A percentile compares a stretch with the other conserved stretches of the same genome.
Conservation (phyloP, 495 filamentous ascomycete genomes). For the Penicillium coprophilum region DNA sequence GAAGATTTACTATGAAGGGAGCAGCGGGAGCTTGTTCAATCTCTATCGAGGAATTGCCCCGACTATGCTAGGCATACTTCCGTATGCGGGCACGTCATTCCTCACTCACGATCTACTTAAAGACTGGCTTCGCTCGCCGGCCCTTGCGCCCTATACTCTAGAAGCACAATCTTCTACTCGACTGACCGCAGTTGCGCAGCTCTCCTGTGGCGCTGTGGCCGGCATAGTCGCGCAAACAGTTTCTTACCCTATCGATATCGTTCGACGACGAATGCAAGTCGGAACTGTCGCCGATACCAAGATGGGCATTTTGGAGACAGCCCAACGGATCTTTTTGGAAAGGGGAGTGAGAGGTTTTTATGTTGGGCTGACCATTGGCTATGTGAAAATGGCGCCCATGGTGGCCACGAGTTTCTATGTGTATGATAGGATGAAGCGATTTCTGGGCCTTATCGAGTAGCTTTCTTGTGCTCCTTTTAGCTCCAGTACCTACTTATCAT, state of each 20-base stretch:
- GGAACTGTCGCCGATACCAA: constrained; percentile 84
- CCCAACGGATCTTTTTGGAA: constrained; percentile 64
- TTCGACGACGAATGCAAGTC: constrained; percentile 88
- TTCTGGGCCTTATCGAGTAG: neutral
- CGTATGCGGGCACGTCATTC: constrained; percentile 91
- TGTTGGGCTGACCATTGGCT: constrained; percentile 87
- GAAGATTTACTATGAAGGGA: constrained; percentile 71
- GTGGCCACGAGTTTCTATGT: constrained; percentile 69
- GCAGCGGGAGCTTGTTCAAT: constrained; percentile 52
- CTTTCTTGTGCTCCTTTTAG: neutral
- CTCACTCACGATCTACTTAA: constrained; percentile 81
- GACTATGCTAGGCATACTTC: constrained; percentile 84
- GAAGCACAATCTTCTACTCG: constrained; percentile 49
- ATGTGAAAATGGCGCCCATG: constrained; percentile 89
- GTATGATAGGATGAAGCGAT: constrained; percentile 60
- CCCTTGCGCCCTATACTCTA: constrained; percentile 64
- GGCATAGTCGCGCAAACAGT: constrained; percentile 82
- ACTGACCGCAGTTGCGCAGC: constrained; percentile 64
- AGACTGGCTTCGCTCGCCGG: constrained; percentile 63
- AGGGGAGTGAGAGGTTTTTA: constrained; percentile 77
- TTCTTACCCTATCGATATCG: constrained; percentile 86
- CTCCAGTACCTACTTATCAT: neutral
- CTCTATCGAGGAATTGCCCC: constrained; percentile 93
- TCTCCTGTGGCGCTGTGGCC: constrained; percentile 75
- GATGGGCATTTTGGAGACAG: constrained; percentile 71